Conservation (phyloP, 345 rosid species). For the Jatropha curcas region DNA sequence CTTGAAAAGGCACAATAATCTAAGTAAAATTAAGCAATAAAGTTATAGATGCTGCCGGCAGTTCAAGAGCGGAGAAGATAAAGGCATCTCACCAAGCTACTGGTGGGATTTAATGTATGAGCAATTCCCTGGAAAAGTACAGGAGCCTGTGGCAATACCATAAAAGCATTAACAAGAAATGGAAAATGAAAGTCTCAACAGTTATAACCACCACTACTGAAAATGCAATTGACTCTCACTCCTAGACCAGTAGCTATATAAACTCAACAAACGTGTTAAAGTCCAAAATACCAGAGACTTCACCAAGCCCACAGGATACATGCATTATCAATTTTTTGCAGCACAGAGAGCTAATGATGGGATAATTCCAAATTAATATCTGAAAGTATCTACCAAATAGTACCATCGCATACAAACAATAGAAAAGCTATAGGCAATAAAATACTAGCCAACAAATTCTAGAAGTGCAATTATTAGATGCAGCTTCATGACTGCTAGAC, state of each 20-base stretch:
- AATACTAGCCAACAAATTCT: not conserved
- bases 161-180: not conserved
- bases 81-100: slow-evolving; percentile 43
- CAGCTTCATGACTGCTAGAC: not conserved
- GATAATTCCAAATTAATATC: not conserved
- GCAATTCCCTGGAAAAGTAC: slow-evolving; percentile 63
- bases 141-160: slow-evolving; percentile 44
- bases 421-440: not conserved
- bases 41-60: not conserved
- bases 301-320: too few species aligned
- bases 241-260: not conserved
- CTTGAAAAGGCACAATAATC: slow-evolving; percentile 19
- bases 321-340: too few species aligned
- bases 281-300: too few species aligned
- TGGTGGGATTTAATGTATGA: slow-evolving; percentile 58
- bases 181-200: not conserved
- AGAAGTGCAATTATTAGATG: not conserved
- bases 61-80: not conserved
- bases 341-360: not conserved
- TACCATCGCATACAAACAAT: not conserved
- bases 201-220: not conserved
- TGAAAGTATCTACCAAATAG: not conserved
- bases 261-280: not conserved
- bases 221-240: not conserved
- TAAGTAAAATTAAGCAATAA: not conserved